A percentile compares a stretch with the other conserved stretches of the same genome.
Conservation (phyloP, 805 yeast genomes). For the Grigorovia humatica region DNA sequence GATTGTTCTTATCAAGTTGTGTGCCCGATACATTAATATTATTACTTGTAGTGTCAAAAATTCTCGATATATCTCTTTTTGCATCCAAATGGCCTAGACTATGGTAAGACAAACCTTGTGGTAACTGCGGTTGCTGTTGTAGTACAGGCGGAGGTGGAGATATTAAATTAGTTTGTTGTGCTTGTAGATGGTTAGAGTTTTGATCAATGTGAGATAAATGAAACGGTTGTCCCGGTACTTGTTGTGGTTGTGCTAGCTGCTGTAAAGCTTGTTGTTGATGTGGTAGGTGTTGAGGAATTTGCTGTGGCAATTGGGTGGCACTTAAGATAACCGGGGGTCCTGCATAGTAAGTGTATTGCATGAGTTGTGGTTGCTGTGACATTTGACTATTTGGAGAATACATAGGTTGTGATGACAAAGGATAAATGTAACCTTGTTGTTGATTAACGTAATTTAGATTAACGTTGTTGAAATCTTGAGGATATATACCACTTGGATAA, state of each 20-base stretch:
- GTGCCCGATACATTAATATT: neutral
- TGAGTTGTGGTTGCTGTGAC: neutral
- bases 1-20: neutral
- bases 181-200: neutral
- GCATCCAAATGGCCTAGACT: neutral
- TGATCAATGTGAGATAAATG: neutral
- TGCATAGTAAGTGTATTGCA: neutral
- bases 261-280: constrained; percentile 53
- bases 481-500: neutral
- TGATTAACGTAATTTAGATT: neutral
- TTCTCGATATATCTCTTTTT: neutral
- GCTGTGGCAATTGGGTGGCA: constrained; percentile 44
- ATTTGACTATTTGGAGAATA: neutral
- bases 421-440: neutral
- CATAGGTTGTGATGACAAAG: neutral
- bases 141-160: neutral
- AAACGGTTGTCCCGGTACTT: neutral
- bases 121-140: neutral
- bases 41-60: neutral
- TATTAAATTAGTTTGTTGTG: neutral
- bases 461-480: neutral
- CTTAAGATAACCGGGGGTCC: neutral
- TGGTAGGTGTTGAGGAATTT: constrained; percentile 34
- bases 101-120: neutral
- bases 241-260: constrained; percentile 38